A percentile compares a stretch with the other conserved stretches of the same genome.
phyloP scores from a whole-genome alignment of 768 basidiomycete genomes.

The Postia placenta region DNA sequence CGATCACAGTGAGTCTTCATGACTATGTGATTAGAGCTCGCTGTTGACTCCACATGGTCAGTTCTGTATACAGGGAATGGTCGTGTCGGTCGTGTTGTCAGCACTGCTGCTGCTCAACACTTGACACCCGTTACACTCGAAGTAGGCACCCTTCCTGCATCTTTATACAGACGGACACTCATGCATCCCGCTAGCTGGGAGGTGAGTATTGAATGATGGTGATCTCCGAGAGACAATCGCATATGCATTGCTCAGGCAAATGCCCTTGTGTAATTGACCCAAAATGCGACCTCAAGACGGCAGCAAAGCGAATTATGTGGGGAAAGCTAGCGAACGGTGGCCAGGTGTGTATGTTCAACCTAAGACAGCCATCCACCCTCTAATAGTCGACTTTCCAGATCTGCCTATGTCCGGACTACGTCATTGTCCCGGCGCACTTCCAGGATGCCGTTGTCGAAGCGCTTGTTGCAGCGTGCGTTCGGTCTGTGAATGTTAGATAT shows the following conservation, averaged over 20 bases:
- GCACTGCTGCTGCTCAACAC: conserved; percentile 68
- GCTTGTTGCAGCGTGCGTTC: conserved; percentile 36
- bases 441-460: conserved; percentile 35
- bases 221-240: too few relatives aligned
- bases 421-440: conserved; percentile 36
- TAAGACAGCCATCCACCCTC: not conserved
- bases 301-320: conserved; percentile 74
- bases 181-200: conserved; percentile 38
- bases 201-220: too few relatives aligned
- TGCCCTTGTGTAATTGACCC: conserved; percentile 66
- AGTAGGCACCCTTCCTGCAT: too few relatives aligned
- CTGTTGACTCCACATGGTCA: not conserved
- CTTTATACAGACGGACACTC: not conserved
- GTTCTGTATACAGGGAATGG: conserved; percentile 10
- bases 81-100: conserved; percentile 38
- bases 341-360: conserved; percentile 21
- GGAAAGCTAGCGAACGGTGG: conserved; percentile 75
- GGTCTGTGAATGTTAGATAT: conserved; percentile 33
- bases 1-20: conserved; percentile 45
- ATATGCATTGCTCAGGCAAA: conserved; percentile 35
- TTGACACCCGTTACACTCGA: conserved; percentile 62
- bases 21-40: not conserved
- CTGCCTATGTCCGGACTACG: conserved; percentile 59
- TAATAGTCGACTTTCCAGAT: conserved; percentile 31
- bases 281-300: conserved; percentile 50